Evolutionary conservation across 495 filamentous ascomycete species (phyloP).

Genomic region (Podospora bellae-mahoneyi): DNA sequence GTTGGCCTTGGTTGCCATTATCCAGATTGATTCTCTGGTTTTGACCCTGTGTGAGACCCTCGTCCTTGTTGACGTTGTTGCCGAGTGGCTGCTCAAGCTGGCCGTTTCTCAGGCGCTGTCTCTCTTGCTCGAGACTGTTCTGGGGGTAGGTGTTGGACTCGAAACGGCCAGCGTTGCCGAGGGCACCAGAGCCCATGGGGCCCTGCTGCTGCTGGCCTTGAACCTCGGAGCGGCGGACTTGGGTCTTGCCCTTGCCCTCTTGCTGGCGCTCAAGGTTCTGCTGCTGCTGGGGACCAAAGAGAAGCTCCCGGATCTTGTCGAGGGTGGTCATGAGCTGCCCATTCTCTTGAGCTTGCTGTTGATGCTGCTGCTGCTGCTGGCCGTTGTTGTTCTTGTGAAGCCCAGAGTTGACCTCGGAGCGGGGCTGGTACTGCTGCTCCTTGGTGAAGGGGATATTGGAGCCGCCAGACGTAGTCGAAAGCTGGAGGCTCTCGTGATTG

Average conservation of each 20-base stretch:
- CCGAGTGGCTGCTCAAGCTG: not conserved
- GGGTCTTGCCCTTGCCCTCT: not conserved
- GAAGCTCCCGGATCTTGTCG: conserved; percentile 4
- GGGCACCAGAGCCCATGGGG: not conserved
- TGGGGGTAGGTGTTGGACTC: not conserved
- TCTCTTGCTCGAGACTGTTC: not conserved
- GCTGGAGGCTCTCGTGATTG: not conserved
- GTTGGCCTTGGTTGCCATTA: not conserved
- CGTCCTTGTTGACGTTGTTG: not conserved
- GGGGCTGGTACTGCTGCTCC: not conserved
- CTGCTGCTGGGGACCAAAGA: not conserved
- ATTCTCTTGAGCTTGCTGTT: not conserved
- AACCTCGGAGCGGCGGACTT: not conserved
- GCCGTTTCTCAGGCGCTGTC: not conserved
- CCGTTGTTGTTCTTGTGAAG: not conserved
- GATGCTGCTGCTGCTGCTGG: conserved; percentile 6
- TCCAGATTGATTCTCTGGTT: not conserved
- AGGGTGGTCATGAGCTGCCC: not conserved
- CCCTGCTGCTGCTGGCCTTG: not conserved
- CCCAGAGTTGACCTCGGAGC: not conserved
- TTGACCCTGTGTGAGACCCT: not conserved
- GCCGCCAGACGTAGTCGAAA: not conserved
- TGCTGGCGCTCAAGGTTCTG: not conserved
- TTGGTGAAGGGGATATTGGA: not conserved
- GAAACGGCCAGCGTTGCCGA: not conserved